Conservation (phyloP, 495 filamentous ascomycete genomes). For the Annulohypoxylon bovei region DNA sequence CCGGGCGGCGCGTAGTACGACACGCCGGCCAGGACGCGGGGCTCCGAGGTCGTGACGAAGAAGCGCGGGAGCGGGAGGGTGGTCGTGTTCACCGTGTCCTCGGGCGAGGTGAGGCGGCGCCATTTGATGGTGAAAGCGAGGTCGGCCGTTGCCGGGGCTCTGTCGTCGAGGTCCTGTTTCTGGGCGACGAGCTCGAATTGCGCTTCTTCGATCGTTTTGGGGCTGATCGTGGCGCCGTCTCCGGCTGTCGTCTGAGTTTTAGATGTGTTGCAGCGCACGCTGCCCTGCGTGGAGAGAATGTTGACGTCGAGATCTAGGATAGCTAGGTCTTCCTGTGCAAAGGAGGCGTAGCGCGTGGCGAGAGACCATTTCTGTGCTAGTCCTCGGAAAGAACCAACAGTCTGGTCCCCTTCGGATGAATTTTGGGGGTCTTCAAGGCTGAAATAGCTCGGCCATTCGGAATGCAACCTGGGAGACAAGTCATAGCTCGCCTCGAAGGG, state of each 20-base stretch:
- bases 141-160: slow-evolving; percentile 74
- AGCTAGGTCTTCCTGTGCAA: slow-evolving; percentile 74
- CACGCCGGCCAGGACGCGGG: slow-evolving; percentile 80
- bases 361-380: slow-evolving; percentile 83
- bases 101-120: slow-evolving; percentile 61
- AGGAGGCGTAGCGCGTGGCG: slow-evolving; percentile 74
- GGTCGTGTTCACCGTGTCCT: slow-evolving; percentile 62
- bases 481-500: slow-evolving; percentile 93
- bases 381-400: slow-evolving; percentile 57
- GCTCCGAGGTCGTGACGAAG: slow-evolving; percentile 81
- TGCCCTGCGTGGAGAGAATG: slow-evolving; percentile 65
- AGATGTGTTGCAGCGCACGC: slow-evolving; percentile 50
- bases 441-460: slow-evolving; percentile 90
- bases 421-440: slow-evolving; percentile 56
- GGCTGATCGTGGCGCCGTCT: slow-evolving; percentile 57
- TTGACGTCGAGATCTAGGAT: slow-evolving; percentile 71
- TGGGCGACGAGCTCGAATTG: slow-evolving; percentile 77
- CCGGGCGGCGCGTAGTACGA: slow-evolving; percentile 51
- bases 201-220: slow-evolving; percentile 72
- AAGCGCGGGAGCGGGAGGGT: slow-evolving; percentile 79
- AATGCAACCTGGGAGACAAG: slow-evolving; percentile 78
- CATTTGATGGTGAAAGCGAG: slow-evolving; percentile 81
- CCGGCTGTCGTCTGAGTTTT: slow-evolving; percentile 44
- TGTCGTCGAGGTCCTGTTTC: slow-evolving; percentile 81
- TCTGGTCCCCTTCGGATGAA: slow-evolving; percentile 29